These are phyloP conservation scores for Phytopythium boreale DNA, from an alignment of 352 stramenopile species.

Conservation along the genomic window DNA sequence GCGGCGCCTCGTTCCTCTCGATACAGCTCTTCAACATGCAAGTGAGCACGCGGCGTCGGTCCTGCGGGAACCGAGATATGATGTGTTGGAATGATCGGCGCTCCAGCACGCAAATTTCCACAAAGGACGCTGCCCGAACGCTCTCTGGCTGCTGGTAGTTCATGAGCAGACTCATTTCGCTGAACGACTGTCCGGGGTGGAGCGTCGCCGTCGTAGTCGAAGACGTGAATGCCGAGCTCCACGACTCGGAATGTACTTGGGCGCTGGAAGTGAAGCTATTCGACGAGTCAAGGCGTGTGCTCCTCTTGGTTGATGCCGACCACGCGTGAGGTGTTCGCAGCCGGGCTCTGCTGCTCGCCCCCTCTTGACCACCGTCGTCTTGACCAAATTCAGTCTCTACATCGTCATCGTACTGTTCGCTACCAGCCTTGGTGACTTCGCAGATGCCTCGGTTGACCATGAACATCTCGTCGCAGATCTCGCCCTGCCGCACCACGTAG, in stretches of 20 bases:
- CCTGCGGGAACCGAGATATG: constrained; percentile 6
- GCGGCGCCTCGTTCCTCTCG: constrained; percentile 10
- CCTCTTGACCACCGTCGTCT: neutral
- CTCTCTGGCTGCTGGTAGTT: constrained; percentile 21
- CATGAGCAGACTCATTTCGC: constrained; percentile 34
- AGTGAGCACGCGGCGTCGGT: constrained; percentile 11
- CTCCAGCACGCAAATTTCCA: constrained; percentile 17
- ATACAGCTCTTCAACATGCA: constrained; percentile 16
- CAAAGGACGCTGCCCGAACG: constrained; percentile 17
- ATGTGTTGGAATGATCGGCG: constrained; percentile 6
- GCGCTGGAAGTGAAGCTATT: neutral
- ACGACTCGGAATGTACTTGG: neutral
- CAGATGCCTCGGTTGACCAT: constrained; percentile 38
- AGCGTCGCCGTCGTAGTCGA: neutral
- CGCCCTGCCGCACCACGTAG: constrained; percentile 35
- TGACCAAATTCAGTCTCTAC: neutral
- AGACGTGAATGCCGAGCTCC: neutral
- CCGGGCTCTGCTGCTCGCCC: no score
- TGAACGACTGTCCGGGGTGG: constrained; percentile 19
- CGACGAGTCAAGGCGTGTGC: neutral
- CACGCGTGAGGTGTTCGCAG: neutral
- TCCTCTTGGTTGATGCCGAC: neutral
- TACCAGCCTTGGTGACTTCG: constrained; percentile 13
- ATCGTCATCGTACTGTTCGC: neutral
- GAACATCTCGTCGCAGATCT: constrained; percentile 34